Conservation (phyloP, 1,139 yeast species). For the Taphrina confusa region DNA sequence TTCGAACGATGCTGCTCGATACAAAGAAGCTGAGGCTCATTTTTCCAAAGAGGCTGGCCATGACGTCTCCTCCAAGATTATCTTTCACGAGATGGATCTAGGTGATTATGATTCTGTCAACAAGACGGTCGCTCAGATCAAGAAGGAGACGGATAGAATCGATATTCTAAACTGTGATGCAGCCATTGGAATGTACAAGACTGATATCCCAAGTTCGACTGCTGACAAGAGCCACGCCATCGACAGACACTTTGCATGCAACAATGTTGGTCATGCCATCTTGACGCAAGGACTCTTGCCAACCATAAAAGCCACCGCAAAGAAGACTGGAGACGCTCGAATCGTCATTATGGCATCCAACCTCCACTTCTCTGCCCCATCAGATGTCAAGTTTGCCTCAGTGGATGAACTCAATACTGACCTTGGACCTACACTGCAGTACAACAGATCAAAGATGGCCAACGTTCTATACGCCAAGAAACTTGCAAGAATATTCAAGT, state of each 20-base stretch:
- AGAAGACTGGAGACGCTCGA: constrained; percentile 27
- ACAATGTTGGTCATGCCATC: constrained; percentile 31
- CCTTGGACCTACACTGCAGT: constrained; percentile 31
- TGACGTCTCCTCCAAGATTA: constrained; percentile 16
- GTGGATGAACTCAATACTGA: constrained; percentile 26
- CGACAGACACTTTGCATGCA: constrained; percentile 32
- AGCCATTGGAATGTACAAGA: constrained; percentile 31
- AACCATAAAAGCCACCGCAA: constrained; percentile 11
- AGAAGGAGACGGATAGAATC: constrained; percentile 19
- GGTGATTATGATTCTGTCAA: constrained; percentile 12
- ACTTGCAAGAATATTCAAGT: constrained; percentile 18
- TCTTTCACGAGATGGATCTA: constrained; percentile 18
- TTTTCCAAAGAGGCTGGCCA: constrained; percentile 28
- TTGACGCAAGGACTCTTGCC: constrained; percentile 25
- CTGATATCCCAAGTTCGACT: constrained; percentile 19
- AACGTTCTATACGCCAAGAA: constrained; percentile 27
- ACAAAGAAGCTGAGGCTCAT: constrained; percentile 18
- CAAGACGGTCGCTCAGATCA: constrained; percentile 13
- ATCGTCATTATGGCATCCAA: constrained; percentile 32
- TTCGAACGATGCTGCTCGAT: constrained; percentile 27
- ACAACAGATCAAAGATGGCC: constrained; percentile 33
- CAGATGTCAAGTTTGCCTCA: constrained; percentile 20
- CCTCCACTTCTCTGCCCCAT: constrained; percentile 22
- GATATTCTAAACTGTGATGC: constrained; percentile 27
- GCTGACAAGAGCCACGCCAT: constrained; percentile 9